These are phyloP conservation scores for Yamadazyma endophytica DNA, from an alignment of 805 yeast species.

Conservation along the genomic window DNA sequence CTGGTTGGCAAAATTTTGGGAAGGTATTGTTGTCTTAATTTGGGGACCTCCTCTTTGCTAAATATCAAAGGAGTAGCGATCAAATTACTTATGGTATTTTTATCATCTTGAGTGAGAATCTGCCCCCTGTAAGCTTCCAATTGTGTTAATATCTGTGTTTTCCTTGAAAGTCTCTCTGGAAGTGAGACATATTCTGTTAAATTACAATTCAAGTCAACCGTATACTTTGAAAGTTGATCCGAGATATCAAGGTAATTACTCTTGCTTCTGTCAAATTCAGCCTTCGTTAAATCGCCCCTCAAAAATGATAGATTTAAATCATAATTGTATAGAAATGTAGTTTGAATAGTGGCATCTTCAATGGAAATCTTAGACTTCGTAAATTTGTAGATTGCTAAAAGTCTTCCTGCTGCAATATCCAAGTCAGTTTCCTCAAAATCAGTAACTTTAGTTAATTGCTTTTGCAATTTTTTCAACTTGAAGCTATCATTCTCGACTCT, in stretches of 20 bases:
- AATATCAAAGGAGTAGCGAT: slow-evolving; percentile 42
- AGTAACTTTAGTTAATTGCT: slow-evolving; percentile 9
- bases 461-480: slow-evolving; percentile 1
- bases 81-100: slow-evolving; percentile 37
- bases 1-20: slow-evolving; percentile 55
- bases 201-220: slow-evolving; percentile 44
- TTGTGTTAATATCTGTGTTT: slow-evolving; percentile 15
- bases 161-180: slow-evolving; percentile 19
- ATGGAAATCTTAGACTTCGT: slow-evolving; percentile 51
- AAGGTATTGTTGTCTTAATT: slow-evolving; percentile 46
- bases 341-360: slow-evolving; percentile 55
- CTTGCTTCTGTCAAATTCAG: slow-evolving; percentile 17
- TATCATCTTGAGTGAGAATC: slow-evolving; percentile 31
- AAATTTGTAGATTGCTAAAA: slow-evolving; percentile 44
- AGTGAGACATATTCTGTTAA: slow-evolving; percentile 36
- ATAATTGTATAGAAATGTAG: slow-evolving; percentile 49
- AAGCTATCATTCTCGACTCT: slow-evolving; percentile 31
- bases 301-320: slow-evolving; percentile 38
- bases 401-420: slow-evolving; percentile 38
- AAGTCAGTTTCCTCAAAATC: slow-evolving; percentile 21
- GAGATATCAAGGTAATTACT: slow-evolving; percentile 35
- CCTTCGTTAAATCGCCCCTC: slow-evolving; percentile 30
- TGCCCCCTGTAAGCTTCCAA: slow-evolving; percentile 21
- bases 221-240: slow-evolving; percentile 29
- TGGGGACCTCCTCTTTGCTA: slow-evolving; percentile 27